Evolutionary conservation across 1,284 basidiomycete genomes (phyloP), one percentile per base, ranked within the genome.

Genomic region (Cryptococcus depauperatus): DNA sequence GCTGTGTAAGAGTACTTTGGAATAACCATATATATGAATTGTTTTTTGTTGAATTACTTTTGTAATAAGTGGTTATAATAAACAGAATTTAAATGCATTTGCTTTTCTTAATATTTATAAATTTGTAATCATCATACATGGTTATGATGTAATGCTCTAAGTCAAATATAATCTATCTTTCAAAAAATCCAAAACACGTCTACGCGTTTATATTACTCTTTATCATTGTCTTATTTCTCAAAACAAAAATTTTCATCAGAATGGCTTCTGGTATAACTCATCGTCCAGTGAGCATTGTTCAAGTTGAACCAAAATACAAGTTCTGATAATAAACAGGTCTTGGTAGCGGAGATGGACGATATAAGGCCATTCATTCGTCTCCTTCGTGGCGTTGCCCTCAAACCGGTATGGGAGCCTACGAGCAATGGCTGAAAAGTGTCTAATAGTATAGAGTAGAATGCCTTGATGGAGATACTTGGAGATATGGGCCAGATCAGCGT

Each of bases 371-470:
- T 91, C 49, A 74, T 81, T 11, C 73, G 81, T 16, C 73, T 90
- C 16, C 73, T 91, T 21, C 79, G 84, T 52, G 85, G 86, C 23
- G 80, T 91, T 37, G 83, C 79, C 58, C 82, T 90, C 61, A 74
- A 75, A 33, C 83, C 83, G 62, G 86, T 87, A 39, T 42, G 65
- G 45, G n/a, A n/a, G n/a, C n/a, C n/a, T n/a, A 2, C 3, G 1
- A 18, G 14, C n/a, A 16, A 10, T 11, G 37, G 11, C 10, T 5
- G 18, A 26, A 7, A 25, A 19, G 2, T 26, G 6, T 13, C 14
- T 5, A 13, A 18, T 33, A 18, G 25, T 28, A 30, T 5, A n/a
- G 23, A 6, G 14, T 16, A 91, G 85, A 79, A 81, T 56, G 90
- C 85, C n/a, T 82, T 80, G 1, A 74, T 93, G 42, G 81, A 78